Conservation (phyloP, 768 basidiomycete genomes). For the Auriscalpium orientale region DNA sequence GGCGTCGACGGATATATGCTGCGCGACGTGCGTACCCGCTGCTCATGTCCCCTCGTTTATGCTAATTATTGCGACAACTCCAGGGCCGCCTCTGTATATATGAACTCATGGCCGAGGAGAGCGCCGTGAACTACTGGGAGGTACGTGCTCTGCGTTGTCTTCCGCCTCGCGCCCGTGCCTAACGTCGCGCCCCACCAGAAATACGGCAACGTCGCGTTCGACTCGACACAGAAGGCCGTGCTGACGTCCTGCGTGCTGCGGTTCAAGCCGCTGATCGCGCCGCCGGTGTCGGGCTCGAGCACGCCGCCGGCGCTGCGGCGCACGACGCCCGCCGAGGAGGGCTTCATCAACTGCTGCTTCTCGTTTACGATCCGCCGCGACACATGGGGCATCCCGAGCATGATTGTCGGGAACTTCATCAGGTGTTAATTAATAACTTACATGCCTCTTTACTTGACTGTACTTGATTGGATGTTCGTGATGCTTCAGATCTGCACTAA, state of each 20-base stretch:
- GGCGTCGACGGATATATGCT: conserved; percentile 83
- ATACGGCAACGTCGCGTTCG: conserved; percentile 91
- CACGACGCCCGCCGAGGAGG: conserved; percentile 47
- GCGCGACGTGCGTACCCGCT: conserved; percentile 54
- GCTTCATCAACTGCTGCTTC: conserved; percentile 81
- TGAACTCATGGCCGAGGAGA: conserved; percentile 97
- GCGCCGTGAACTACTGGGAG: conserved; percentile 97
- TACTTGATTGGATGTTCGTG: neutral
- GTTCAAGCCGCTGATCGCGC: conserved; percentile 60
- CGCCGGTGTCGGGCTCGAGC: conserved; percentile 27
- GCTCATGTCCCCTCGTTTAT: neutral
- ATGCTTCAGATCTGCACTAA: neutral
- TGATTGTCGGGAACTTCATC: conserved; percentile 89
- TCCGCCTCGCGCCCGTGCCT: neutral
- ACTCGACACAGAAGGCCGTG: conserved; percentile 87
- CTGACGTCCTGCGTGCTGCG: conserved; percentile 86
- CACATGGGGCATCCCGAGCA: conserved; percentile 80
- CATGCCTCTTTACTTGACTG: neutral
- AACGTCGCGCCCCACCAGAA: conserved; percentile 42
- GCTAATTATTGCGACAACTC: neutral
- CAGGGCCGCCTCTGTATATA: conserved; percentile 92
- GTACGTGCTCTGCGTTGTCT: conserved; percentile 30
- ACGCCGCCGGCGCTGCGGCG: conserved; percentile 18
- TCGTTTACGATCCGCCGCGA: conserved; percentile 85
- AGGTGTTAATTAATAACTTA: conserved; percentile 28